Conservation (phyloP, 345 rosid species). For the Rhizophora apiculata region DNA sequence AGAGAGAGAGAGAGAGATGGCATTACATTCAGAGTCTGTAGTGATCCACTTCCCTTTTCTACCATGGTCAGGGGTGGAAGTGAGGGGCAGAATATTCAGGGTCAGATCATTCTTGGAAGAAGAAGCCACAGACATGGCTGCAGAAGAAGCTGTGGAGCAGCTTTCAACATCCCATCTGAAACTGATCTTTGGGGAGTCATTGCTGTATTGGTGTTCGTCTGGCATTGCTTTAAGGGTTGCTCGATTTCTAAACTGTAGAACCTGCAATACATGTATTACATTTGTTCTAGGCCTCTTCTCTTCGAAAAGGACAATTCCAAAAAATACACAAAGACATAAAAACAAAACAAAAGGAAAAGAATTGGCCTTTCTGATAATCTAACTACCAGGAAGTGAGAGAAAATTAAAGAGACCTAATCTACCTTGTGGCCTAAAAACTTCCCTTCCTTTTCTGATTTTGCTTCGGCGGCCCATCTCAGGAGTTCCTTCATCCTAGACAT, state of each 20-base stretch:
- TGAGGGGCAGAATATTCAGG: conserved; percentile 34
- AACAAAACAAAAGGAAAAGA: not conserved
- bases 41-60: conserved; percentile 89
- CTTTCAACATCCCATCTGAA: conserved; percentile 78
- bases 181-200: conserved; percentile 65
- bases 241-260: conserved; percentile 45
- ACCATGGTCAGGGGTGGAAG: conserved; percentile 38
- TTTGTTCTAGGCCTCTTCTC: not conserved
- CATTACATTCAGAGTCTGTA: conserved; percentile 83
- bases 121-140: conserved; percentile 48
- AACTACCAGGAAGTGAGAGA: too few relatives aligned
- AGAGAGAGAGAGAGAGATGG: not conserved
- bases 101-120: conserved; percentile 32
- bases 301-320: not conserved
- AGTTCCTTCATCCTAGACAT: conserved; percentile 78
- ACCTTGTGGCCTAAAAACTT: conserved; percentile 69
- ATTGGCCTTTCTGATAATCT: not conserved
- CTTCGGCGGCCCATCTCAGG: conserved; percentile 70
- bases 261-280: conserved; percentile 23
- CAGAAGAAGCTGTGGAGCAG: conserved; percentile 52
- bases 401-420: not conserved
- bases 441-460: conserved; percentile 62
- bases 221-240: conserved; percentile 44
- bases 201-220: conserved; percentile 46
- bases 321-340: too few relatives aligned